Base-by-base conservation (phyloP, 306 rosid species). In the Canavalia ensiformis region DNA sequence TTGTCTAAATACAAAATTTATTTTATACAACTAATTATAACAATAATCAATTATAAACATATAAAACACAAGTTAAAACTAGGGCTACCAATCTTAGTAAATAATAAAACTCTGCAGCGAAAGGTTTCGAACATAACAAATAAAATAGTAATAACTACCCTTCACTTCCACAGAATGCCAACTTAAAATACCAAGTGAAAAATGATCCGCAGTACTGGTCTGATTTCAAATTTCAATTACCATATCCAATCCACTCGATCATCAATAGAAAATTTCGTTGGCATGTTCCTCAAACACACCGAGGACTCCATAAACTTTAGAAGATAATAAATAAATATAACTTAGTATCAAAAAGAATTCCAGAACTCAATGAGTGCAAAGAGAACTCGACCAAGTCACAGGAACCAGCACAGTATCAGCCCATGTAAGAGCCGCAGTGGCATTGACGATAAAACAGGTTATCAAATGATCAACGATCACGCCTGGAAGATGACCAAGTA, bases 401-500 rank as follows among this genome's bases (percentile, higher is more conserved):
- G 0, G 18, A 44, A 69, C 82, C 71, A 54, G 66, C 66, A 81
- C 65, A 62, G 42, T 6, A 64, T 50, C 63, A 68, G 8, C 72
- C 49, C 55, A 1, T 2, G 50, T 55, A 13, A 70, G 55, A n/a
- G 62, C 63, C 31, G 30, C 31, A 10, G 5, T 5, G 25, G 39
- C 41, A 33, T 7, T 18, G 11, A 5, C 31, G 4, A 49, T 44
- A 60, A 83, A 79, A 31, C 31, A 46, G 28, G 3, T 9, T 18
- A 55, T 67, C 57, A 0, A 81, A 18, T 6, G 82, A 78, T 88
- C 88, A 90, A 68, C 86, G 92, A 45, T 88, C 87, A 0, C 86
- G 78, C 88, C 90, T 89, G 58, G 99, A 89, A 31, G 94, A 89
- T 12, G 99, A 86, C 99, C 98, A 93, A 1, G 94, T 60, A 3